Conservation (phyloP, 495 filamentous ascomycete genomes). For the Aspergillus homomorphus region DNA sequence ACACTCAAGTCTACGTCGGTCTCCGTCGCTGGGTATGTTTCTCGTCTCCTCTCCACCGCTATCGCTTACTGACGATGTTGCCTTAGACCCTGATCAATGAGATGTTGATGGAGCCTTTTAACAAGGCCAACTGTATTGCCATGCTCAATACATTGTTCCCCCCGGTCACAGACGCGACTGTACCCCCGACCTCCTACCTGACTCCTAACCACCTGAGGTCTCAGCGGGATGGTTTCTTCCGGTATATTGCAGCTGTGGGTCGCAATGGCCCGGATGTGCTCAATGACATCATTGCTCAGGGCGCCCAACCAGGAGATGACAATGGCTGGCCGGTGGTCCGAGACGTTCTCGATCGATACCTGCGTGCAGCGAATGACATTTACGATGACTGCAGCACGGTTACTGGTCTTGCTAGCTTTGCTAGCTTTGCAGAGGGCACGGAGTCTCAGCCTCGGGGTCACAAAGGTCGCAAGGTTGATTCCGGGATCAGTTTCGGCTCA, state of each 20-base stretch:
- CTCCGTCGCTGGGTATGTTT: constrained; percentile 65
- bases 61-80: constrained; percentile 17
- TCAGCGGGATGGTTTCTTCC: constrained; percentile 65
- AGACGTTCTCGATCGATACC: constrained; percentile 58
- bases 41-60: not conserved
- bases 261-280: constrained; percentile 56
- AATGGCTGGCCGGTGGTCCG: constrained; percentile 58
- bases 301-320: constrained; percentile 45
- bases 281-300: constrained; percentile 52
- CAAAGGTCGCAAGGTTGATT: constrained; percentile 58
- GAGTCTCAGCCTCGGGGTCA: constrained; percentile 28
- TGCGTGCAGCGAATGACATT: constrained; percentile 55
- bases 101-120: constrained; percentile 60
- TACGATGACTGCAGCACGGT: constrained; percentile 59
- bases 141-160: constrained; percentile 79
- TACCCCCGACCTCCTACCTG: constrained; percentile 52
- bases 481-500: constrained; percentile 59
- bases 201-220: constrained; percentile 50
- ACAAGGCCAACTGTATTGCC: constrained; percentile 67
- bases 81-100: constrained; percentile 68
- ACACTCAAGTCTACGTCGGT: constrained; percentile 64
- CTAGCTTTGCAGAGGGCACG: constrained; percentile 38
- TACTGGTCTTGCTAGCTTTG: constrained; percentile 42
- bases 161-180: constrained; percentile 44
- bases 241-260: constrained; percentile 60